Evolutionary conservation across 148 eudicot genomes (phyloP), one percentile per base, ranked within the genome.

Genomic region (Diospyros lotus): DNA sequence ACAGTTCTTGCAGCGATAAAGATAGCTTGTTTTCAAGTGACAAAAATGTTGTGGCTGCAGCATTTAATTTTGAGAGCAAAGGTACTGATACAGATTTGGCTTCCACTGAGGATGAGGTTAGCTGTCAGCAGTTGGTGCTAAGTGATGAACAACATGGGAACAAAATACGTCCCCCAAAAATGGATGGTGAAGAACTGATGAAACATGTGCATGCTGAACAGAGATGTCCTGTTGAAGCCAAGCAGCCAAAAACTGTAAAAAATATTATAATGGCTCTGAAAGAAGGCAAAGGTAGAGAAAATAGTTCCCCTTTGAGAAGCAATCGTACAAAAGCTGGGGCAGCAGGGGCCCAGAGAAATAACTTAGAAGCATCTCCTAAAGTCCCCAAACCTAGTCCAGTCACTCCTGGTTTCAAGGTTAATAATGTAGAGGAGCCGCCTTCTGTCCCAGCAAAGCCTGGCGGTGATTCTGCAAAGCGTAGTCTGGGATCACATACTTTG

Each of bases 1-100:
- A 78, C 84, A 86, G 99, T 76, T 91, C 99, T 60, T 89, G 93
- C 79, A 89, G 99, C 79, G 99, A 96, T 75, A 93, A 82, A 75
- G 98, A 89, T 45, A 89, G 97, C 74, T 78, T 87, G 41, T 55
- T 81, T 74, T 88, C 94, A 41, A 83, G 87, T 46, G 98, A 92
- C 84, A 92, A 82, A 73, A 90, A 82, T 80, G 71, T 82, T 52
- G 86, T 74, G 48, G 82, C 83, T 45, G 48, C 73, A 68, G 81
- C 64, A 14, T 66, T 50, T 60, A 84, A 83, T 80, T 71, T 83
- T 77, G 93, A 93, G 73, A 83, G 76, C 73, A 88, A 85, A 78
- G 84, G 84, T 58, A 83, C 84, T 60, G 89, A 87, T 66, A 81
- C 85, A 41, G 88, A 88, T 76, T 74, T 85, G 58, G 77, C 75